Conservation (phyloP, 768 basidiomycete genomes). For the Favolaschia claudopus region DNA sequence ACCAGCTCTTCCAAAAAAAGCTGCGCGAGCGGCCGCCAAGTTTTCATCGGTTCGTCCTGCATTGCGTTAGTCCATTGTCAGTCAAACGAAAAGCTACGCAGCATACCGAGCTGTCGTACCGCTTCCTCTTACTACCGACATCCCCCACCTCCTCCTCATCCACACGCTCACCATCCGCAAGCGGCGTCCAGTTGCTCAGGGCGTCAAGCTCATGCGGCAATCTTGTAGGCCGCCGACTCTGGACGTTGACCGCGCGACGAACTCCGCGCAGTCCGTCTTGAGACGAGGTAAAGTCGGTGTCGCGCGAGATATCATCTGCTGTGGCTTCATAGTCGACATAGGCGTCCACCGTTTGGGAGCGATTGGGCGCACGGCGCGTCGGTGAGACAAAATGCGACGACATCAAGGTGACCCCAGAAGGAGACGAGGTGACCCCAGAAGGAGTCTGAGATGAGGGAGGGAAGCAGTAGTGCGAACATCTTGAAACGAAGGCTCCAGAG, state of each 20-base stretch:
- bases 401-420: too few species aligned
- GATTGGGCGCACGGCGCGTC: not conserved
- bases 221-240: not conserved
- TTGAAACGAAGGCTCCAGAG: too few species aligned
- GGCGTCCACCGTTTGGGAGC: not conserved
- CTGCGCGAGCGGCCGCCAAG: not conserved
- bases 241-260: not conserved
- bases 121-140: not conserved
- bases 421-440: too few species aligned
- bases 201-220: not conserved
- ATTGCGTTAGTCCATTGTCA: too few species aligned
- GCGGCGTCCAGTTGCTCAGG: not conserved
- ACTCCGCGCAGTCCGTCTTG: not conserved
- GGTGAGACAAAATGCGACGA: too few species aligned
- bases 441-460: too few species aligned
- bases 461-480: not conserved
- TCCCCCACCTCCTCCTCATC: not conserved
- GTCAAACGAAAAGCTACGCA: not conserved
- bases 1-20: not conserved
- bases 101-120: not conserved
- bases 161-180: not conserved
- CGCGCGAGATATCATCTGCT: not conserved
- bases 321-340: not conserved
- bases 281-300: not conserved
- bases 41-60: slow-evolving; percentile 1